Base-by-base conservation (phyloP, 805 yeast genomes). In the Wickerhamomyces queroliae region DNA sequence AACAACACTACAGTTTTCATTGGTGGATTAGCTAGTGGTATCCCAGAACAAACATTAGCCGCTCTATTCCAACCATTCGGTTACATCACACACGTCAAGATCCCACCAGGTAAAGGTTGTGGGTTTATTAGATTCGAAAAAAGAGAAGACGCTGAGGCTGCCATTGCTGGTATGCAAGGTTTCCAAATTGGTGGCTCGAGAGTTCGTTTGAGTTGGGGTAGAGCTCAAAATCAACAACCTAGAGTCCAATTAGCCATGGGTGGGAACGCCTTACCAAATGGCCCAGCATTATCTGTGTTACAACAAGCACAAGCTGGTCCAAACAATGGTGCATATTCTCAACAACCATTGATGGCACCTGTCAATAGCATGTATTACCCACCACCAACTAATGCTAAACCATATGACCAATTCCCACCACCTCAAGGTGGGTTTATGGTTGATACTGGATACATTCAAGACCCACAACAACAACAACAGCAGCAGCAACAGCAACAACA, bases 121-220 rank as follows among this genome's bases (percentile, higher is more conserved):
- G 95, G 90, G 1, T 83, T 83, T 59, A 80, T 84, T 41, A 80
- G 77, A 52, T 84, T 77, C 56, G 64, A 74, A n/a, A 66, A 67
- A 26, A 65, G 85, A 45, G 80, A 76, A 49, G 85, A 81, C 49
- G 93, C 93, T 2, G 87, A 83, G 58, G 79, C 76, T 30, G 88
- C 95, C 7, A 82, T 84, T 39, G 73, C 77, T 30, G 80, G 82
- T 4, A 78, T 84, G 84, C 88, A 84, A 59, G 95, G 95, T 2
- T 83, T 77, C 54, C 67, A 78, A 19, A 76, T 84, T 44, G 83
- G 81, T n/a, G 90, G 89, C 3, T 74, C 79, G 38, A 69, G 90
- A 43, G 78, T 84, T 19, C 63, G 90, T 46, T 62, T 84, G 37
- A 76, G 86, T 37, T 84, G 93, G 93, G 91, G 91, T 35, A 69